Evolutionary conservation across 306 rosid genomes (phyloP).

Genomic region (Quercus aquifolioides): DNA sequence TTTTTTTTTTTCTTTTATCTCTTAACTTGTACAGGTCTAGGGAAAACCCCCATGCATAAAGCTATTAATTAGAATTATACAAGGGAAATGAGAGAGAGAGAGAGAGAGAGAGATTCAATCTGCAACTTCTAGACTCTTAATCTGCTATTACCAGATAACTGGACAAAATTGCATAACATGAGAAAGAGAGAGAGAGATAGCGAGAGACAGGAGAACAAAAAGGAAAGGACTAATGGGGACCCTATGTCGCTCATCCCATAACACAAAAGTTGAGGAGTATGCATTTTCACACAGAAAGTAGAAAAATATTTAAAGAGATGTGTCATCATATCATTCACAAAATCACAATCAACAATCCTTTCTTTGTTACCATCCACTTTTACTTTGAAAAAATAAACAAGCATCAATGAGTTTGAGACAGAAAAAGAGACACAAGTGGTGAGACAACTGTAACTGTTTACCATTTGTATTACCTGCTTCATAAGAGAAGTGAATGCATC

Average conservation of each 20-base stretch:
- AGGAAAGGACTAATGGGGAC: background rate
- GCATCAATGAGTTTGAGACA: constrained; percentile 6
- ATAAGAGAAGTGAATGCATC: constrained; percentile 89
- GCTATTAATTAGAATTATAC: background rate
- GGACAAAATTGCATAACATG: background rate
- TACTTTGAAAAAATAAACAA: background rate
- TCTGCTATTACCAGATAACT: background rate
- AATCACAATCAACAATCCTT: background rate
- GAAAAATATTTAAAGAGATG: background rate
- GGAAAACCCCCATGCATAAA: background rate
- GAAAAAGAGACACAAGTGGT: background rate
- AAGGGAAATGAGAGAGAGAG: too few relatives aligned
- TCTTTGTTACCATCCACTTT: background rate
- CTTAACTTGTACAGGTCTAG: too few relatives aligned
- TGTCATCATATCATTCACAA: background rate
- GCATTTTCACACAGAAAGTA: constrained; percentile 1
- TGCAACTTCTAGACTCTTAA: background rate
- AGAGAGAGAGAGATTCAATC: too few relatives aligned
- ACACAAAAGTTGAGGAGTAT: background rate
- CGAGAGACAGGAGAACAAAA: background rate
- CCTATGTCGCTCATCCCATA: background rate
- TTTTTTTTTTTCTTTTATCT: too few relatives aligned
- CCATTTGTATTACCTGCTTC: constrained; percentile 59
- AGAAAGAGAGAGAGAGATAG: background rate
- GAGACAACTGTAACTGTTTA: background rate